phyloP scores from a whole-genome alignment of 768 basidiomycete genomes.

The Tricholoma flavovirens region DNA sequence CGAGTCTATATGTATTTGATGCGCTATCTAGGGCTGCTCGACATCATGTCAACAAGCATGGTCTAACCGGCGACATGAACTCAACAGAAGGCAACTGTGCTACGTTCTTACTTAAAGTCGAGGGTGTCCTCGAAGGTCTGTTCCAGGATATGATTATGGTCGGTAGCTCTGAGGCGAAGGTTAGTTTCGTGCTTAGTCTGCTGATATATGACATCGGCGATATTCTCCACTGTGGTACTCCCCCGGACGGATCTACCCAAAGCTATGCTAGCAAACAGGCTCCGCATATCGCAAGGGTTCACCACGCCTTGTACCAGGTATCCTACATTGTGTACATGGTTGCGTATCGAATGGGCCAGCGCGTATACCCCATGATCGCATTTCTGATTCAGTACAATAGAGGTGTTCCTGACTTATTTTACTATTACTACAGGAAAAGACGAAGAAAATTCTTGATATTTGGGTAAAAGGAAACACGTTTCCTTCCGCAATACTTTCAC shows the following conservation, averaged over 20 bases:
- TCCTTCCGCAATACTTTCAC: conserved; percentile 66
- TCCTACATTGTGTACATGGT: neutral
- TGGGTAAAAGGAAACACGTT: conserved; percentile 93
- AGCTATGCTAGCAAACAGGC: neutral
- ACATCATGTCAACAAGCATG: conserved; percentile 58
- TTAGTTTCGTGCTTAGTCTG: conserved; percentile 41
- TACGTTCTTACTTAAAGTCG: conserved; percentile 83
- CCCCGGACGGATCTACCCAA: neutral
- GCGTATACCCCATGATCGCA: conserved; percentile 26
- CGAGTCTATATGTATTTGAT: conserved; percentile 91
- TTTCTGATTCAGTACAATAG: conserved; percentile 25
- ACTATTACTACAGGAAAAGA: conserved; percentile 76
- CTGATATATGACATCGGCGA: neutral
- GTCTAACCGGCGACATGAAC: conserved; percentile 49
- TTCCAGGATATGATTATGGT: conserved; percentile 77
- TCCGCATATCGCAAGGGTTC: neutral
- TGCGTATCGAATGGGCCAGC: conserved; percentile 12
- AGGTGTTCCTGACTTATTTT: conserved; percentile 37
- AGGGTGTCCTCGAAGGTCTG: conserved; percentile 85
- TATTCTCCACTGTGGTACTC: neutral
- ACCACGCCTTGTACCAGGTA: neutral
- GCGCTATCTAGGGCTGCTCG: conserved; percentile 84
- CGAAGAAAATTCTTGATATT: conserved; percentile 95
- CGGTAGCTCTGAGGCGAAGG: conserved; percentile 72
- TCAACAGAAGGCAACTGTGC: conserved; percentile 64